Percentiles rank a stretch among this genome's conserved stretches.
Conservation (phyloP, 208 protist genomes). For the Trypanosoma melophagium region DNA sequence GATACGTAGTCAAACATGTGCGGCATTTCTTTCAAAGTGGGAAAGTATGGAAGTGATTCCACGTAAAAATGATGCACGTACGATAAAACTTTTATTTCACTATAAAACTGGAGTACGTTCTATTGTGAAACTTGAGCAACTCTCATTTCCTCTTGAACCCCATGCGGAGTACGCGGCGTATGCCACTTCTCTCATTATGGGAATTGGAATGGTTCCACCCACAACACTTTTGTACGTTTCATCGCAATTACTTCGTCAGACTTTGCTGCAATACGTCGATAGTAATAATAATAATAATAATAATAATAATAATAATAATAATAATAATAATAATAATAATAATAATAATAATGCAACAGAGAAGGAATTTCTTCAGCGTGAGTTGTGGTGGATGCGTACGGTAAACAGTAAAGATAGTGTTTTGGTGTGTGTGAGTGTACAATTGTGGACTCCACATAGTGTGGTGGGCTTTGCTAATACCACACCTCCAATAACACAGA, state of each 20-base stretch:
- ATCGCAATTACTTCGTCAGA: background rate
- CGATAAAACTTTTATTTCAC: slow-evolving; percentile 14
- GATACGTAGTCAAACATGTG: background rate
- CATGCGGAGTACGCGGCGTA: slow-evolving; percentile 23
- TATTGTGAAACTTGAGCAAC: slow-evolving; percentile 23
- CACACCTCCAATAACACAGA: slow-evolving; percentile 2
- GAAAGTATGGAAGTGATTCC: slow-evolving; percentile 1
- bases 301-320: too few species aligned
- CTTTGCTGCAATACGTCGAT: background rate
- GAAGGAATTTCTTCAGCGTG: slow-evolving; percentile 7
- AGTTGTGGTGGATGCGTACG: slow-evolving; percentile 8
- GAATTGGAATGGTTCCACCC: slow-evolving; percentile 15
- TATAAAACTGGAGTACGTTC: slow-evolving; percentile 1
- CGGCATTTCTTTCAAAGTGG: slow-evolving; percentile 6
- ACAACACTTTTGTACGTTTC: slow-evolving; percentile 4
- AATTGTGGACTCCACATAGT: slow-evolving; percentile 6
- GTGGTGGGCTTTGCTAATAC: slow-evolving; percentile 9
- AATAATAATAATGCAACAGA: background rate
- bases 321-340: background rate
- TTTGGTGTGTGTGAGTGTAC: slow-evolving; percentile 16
- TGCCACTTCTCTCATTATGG: slow-evolving; percentile 2
- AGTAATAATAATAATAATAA: too few species aligned
- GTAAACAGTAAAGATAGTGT: background rate
- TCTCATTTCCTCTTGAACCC: slow-evolving; percentile 25
- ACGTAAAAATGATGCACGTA: slow-evolving; percentile 13